These are phyloP conservation scores for Sporisorium scitamineum DNA, from an alignment of 1,284 basidiomycete genomes.

Conservation along the genomic window DNA sequence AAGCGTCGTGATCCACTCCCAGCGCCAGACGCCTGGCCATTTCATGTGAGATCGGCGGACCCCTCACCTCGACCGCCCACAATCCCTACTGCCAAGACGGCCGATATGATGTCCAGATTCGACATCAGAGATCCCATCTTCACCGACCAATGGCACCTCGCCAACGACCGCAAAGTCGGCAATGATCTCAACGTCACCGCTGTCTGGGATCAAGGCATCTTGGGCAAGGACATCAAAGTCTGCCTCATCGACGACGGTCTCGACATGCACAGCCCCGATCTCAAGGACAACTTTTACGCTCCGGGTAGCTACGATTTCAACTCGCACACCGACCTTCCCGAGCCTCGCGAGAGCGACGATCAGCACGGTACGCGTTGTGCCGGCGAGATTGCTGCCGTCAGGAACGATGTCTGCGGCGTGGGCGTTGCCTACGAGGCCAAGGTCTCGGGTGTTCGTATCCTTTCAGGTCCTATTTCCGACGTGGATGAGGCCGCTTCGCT, in stretches of 20 bases:
- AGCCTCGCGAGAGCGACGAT: constrained; percentile 88
- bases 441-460: constrained; percentile 92
- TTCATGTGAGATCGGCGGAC: constrained; percentile 27
- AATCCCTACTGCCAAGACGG: constrained; percentile 43
- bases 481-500: constrained; percentile 96
- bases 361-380: constrained; percentile 98
- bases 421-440: constrained; percentile 93
- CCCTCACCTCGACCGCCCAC: constrained; percentile 52
- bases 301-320: constrained; percentile 97
- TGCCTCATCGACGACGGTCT: constrained; percentile 96
- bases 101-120: constrained; percentile 70
- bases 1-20: constrained; percentile 52
- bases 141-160: constrained; percentile 85
- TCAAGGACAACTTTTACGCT: constrained; percentile 89
- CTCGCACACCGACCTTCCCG: constrained; percentile 87
- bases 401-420: constrained; percentile 93
- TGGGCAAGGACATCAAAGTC: constrained; percentile 86
- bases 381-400: constrained; percentile 96
- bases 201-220: constrained; percentile 88
- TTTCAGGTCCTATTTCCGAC: constrained; percentile 96
- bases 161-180: constrained; percentile 61
- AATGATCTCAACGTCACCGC: constrained; percentile 86
- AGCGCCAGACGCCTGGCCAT: constrained; percentile 29
- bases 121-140: constrained; percentile 89
- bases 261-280: constrained; percentile 87